These are phyloP conservation scores for Fusarium albidum DNA, from an alignment of 2,329 filamentous ascomycete genomes.

Conservation along the genomic window DNA sequence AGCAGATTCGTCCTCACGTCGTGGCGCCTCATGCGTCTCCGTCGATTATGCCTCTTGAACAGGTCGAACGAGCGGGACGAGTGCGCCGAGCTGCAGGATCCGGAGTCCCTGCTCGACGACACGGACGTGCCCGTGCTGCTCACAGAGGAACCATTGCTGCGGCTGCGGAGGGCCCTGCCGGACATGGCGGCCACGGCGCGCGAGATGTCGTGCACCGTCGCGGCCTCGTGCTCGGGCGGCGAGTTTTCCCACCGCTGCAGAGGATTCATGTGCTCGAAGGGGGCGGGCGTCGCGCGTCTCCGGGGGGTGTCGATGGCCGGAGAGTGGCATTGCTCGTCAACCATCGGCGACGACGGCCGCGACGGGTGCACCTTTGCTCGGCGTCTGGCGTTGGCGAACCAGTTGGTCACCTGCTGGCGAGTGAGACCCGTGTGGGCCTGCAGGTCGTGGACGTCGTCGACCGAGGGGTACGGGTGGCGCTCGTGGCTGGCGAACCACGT, in stretches of 20 bases:
- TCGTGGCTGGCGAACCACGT: slow-evolving; percentile 80
- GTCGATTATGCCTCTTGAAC: slow-evolving; percentile 23
- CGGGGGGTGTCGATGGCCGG: slow-evolving; percentile 65
- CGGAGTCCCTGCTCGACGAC: slow-evolving; percentile 23
- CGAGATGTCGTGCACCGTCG: slow-evolving; percentile 43
- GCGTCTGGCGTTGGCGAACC: slow-evolving; percentile 86
- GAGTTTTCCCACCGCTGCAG: slow-evolving; percentile 46
- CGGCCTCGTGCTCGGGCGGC: slow-evolving; percentile 45
- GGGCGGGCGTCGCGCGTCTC: slow-evolving; percentile 47
- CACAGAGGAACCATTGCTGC: slow-evolving; percentile 51
- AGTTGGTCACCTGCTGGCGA: slow-evolving; percentile 83
- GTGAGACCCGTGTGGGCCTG: slow-evolving; percentile 78
- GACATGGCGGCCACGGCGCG: slow-evolving; percentile 35
- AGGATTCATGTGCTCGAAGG: slow-evolving; percentile 36
- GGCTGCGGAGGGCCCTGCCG: slow-evolving; percentile 50
- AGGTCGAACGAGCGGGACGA: slow-evolving; percentile 26
- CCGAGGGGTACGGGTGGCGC: slow-evolving; percentile 82
- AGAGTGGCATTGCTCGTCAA: slow-evolving; percentile 27
- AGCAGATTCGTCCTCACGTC: slow-evolving; percentile 23
- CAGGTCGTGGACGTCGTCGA: slow-evolving; percentile 80
- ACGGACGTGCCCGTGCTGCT: slow-evolving; percentile 31
- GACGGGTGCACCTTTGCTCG: slow-evolving; percentile 69
- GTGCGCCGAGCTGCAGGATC: slow-evolving; percentile 29
- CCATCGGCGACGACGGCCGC: slow-evolving; percentile 38
- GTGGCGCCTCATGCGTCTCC: slow-evolving; percentile 18